phyloP scores from a whole-genome alignment of 2,329 filamentous ascomycete species.

The Nigrospora osmanthi region DNA sequence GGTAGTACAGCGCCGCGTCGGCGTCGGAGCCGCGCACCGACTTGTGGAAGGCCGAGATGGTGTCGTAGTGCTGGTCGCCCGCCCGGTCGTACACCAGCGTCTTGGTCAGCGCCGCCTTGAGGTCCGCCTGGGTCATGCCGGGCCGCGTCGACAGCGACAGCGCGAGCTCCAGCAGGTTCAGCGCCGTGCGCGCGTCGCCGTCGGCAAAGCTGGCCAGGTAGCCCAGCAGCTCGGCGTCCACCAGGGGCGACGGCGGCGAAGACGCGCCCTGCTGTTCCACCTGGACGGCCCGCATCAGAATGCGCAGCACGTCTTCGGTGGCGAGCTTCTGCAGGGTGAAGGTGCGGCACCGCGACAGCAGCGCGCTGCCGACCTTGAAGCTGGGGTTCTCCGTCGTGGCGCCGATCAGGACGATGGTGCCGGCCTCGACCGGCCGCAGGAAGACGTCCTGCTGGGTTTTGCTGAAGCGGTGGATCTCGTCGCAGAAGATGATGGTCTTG shows the following conservation, averaged over 20 bases:
- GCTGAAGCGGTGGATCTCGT: constrained; percentile 89
- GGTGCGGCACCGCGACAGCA: constrained; percentile 82
- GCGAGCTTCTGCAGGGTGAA: constrained; percentile 77
- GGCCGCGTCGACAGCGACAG: constrained; percentile 64
- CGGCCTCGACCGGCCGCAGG: constrained; percentile 82
- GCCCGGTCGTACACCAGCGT: constrained; percentile 92
- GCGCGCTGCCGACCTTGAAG: constrained; percentile 82
- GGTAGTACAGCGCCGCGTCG: constrained; percentile 87
- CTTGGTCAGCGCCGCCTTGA: constrained; percentile 80
- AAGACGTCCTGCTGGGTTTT: constrained; percentile 95
- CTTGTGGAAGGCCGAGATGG: constrained; percentile 95
- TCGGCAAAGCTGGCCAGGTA: constrained; percentile 86
- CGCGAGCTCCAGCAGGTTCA: constrained; percentile 87
- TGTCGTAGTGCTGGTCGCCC: constrained; percentile 96
- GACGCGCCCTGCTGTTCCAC: constrained; percentile 39
- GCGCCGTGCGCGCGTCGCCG: constrained; percentile 84
- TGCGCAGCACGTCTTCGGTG: constrained; percentile 62
- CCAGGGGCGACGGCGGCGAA: constrained; percentile 41
- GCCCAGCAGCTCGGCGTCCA: constrained; percentile 68
- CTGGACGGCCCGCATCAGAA: constrained; percentile 67
- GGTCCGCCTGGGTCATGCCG: constrained; percentile 61
- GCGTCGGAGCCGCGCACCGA: constrained; percentile 81
- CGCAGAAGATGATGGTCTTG: constrained; percentile 94
- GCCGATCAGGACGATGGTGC: constrained; percentile 84
- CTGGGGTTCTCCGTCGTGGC: constrained; percentile 96